Base-by-base conservation (phyloP, 2,329 filamentous ascomycete genomes). In the Davidsoniella eucalypti region DNA sequence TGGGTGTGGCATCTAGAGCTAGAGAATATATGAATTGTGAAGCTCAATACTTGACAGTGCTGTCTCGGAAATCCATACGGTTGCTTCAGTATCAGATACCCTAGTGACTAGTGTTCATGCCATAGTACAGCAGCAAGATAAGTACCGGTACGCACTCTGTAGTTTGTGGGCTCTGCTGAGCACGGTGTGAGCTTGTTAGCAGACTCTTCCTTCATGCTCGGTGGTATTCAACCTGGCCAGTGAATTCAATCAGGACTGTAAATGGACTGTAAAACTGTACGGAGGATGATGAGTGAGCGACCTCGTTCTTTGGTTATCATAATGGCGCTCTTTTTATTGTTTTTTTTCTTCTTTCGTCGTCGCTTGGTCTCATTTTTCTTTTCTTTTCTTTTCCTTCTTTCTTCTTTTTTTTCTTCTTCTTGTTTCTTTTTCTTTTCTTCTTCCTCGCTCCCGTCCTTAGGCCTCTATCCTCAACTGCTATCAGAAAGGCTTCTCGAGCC, bases 401-500 rank as follows among this genome's bases (percentile, higher is more conserved):
- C 38, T 16, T 37, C 38, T n/a, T 46, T 21, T 8, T 18, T 21
- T 14, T n/a, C 21, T 46, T 9, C 14, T 21, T 33, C n/a, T 26
- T 12, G 8, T 23, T 16, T 36, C 17, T n/a, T 18, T 29, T 7
- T 25, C 9, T 16, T 37, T 23, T 23, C 21, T 12, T 8, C 10
- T 17, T 47, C 33, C n/a, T 21, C 23, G 29, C 26, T 33, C 8
- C 26, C 10, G 26, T 33, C 8, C 26, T 33, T 42, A 23, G 39
- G 25, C 38, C 47, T 29, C 29, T 42, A 41, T 39, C 40, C 26
- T 50, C 47, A 44, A 26, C 39, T 41, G 29, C 41, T 37, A 39
- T 37, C 26, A 49, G n/a, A 49, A 36, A 46, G 42, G 49, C 25
- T 40, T 45, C 14, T 38, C 17, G 23, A 6, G 49, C 42, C 42